Percentiles rank a stretch among this genome's conserved stretches.
Conservation (phyloP, 306 rosid genomes). For the Cicer cuneatum region DNA sequence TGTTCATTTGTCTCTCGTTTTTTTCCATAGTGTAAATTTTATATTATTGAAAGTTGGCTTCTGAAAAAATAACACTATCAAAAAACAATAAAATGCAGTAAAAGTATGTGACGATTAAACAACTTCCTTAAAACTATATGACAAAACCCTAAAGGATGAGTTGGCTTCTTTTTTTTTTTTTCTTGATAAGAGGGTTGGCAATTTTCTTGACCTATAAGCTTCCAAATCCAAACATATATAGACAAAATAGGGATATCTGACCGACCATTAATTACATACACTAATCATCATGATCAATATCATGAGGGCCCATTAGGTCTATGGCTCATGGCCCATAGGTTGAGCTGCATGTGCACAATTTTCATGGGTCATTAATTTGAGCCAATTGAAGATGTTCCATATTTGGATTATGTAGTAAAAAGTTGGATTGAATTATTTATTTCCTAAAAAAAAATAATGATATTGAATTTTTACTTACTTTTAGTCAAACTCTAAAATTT, state of each 20-base stretch:
- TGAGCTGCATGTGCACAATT: slow-evolving; percentile 19
- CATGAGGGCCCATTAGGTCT: slow-evolving; percentile 20
- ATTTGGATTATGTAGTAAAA: slow-evolving; percentile 4
- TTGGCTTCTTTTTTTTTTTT: too few species aligned
- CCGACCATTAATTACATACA: slow-evolving; percentile 11
- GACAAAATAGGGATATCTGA: slow-evolving; percentile 15
- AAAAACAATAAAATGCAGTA: too few species aligned
- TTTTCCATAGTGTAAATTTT: too few species aligned
- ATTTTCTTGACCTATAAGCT: slow-evolving; percentile 30
- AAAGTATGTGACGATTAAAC: too few species aligned
- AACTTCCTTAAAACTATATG: too few species aligned
- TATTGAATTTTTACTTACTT: too few species aligned
- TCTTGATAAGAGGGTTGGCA: neutral
- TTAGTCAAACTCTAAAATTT: too few species aligned
- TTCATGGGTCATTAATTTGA: slow-evolving; percentile 10
- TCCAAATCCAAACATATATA: slow-evolving; percentile 12
- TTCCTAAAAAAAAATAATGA: neutral
- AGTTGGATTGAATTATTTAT: neutral
- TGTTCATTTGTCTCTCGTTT: too few species aligned
- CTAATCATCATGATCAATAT: neutral
- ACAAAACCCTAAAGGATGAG: too few species aligned
- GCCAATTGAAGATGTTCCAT: slow-evolving; percentile 15
- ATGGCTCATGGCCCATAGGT: slow-evolving; percentile 19
- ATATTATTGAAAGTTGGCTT: too few species aligned
- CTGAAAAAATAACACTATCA: too few species aligned